phyloP scores from a whole-genome alignment of 2,329 filamentous ascomycete genomes.

The Xylaria sp. region DNA sequence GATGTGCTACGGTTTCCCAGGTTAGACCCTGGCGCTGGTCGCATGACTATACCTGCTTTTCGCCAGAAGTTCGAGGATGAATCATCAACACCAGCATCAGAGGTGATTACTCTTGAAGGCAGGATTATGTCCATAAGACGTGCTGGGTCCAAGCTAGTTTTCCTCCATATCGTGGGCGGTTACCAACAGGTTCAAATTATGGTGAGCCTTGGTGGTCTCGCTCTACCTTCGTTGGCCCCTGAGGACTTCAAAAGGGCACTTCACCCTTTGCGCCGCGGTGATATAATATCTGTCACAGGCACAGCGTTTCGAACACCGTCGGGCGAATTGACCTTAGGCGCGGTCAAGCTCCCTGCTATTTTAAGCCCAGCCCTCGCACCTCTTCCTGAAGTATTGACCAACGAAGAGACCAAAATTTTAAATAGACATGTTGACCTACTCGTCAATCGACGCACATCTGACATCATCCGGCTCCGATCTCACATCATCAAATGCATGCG shows the following conservation, averaged over 20 bases:
- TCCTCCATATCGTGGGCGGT: conserved; percentile 82
- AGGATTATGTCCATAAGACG: conserved; percentile 48
- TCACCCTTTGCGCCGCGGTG: conserved; percentile 79
- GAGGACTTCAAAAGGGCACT: conserved; percentile 69
- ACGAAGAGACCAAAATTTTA: conserved; percentile 77
- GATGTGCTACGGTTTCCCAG: conserved; percentile 68
- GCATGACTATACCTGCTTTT: conserved; percentile 55
- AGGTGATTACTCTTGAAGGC: conserved; percentile 50
- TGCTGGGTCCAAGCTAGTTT: conserved; percentile 79
- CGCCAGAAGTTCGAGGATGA: conserved; percentile 50
- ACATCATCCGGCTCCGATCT: conserved; percentile 79
- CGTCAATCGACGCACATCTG: conserved; percentile 73
- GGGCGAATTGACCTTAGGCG: conserved; percentile 82
- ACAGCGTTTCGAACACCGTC: conserved; percentile 73
- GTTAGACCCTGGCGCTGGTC: conserved; percentile 49
- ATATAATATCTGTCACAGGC: conserved; percentile 76
- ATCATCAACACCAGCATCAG: conserved; percentile 39
- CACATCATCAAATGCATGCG: conserved; percentile 79
- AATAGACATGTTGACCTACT: conserved; percentile 89
- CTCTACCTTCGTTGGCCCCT: conserved; percentile 51
- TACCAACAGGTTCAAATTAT: conserved; percentile 80
- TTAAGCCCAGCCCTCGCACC: conserved; percentile 83
- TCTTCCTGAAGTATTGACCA: conserved; percentile 76
- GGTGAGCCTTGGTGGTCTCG: conserved; percentile 70
- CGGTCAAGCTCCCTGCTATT: conserved; percentile 73